phyloP scores from a whole-genome alignment of 2,329 filamentous ascomycete species.

The Talaromyces islandicus region DNA sequence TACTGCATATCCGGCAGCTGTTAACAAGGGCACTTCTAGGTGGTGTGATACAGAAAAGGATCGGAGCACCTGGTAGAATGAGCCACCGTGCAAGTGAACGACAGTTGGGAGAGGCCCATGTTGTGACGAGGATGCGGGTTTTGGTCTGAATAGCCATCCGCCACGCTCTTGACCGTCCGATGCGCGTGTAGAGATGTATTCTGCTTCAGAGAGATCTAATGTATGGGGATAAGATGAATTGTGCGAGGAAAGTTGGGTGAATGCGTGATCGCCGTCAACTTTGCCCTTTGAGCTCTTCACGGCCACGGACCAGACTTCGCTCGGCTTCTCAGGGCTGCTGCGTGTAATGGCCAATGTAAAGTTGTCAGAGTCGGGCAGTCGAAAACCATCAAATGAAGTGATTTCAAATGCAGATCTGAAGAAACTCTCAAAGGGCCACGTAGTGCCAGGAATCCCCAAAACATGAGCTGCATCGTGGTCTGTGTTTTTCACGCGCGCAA shows the following conservation, averaged over 20 bases:
- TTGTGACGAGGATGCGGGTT: not conserved
- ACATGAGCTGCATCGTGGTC: not conserved
- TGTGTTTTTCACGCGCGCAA: not conserved
- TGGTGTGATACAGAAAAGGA: not conserved
- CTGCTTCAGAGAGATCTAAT: not conserved
- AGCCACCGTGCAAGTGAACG: not conserved
- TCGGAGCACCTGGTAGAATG: not conserved
- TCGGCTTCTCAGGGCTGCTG: not conserved
- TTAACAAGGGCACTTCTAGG: not conserved
- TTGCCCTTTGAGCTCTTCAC: not conserved
- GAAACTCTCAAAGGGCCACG: not conserved
- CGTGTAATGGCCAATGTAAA: not conserved
- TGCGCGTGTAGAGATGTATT: not conserved
- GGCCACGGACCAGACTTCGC: not conserved
- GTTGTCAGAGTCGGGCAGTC: not conserved
- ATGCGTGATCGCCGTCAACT: not conserved
- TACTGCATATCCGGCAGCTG: not conserved
- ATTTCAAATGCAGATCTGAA: not conserved
- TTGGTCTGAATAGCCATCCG: not conserved
- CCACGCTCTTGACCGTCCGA: not conserved
- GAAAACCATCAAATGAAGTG: not conserved
- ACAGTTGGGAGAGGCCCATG: not conserved
- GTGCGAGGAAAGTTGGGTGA: not conserved
- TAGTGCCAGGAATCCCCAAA: not conserved
- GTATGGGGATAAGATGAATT: not conserved